Conservation (phyloP, 2,329 filamentous ascomycete species). For the Celoporthe dispersa region DNA sequence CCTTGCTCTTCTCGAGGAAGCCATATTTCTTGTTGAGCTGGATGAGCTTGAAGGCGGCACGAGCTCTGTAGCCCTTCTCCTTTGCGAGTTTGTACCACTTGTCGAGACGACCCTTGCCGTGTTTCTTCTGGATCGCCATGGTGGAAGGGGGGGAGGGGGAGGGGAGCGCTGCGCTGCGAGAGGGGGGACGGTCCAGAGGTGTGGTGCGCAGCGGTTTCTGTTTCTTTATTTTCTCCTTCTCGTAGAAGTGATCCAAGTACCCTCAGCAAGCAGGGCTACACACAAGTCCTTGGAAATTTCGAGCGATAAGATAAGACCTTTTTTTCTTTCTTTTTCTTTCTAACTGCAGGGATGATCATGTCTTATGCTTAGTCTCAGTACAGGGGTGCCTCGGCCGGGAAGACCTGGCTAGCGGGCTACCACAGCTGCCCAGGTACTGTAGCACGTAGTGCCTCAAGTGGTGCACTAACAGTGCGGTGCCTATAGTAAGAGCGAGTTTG, state of each 20-base stretch:
- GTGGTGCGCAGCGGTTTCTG: neutral
- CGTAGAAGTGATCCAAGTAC: neutral
- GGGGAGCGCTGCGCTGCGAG: constrained; percentile 7
- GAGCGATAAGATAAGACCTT: constrained; percentile 12
- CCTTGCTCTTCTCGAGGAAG: constrained; percentile 95
- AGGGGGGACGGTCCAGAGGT: neutral
- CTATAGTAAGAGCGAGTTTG: neutral
- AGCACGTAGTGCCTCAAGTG: neutral
- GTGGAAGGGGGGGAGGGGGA: constrained; percentile 22
- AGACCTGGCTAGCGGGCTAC: neutral
- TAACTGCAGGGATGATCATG: neutral
- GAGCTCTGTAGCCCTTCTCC: constrained; percentile 94
- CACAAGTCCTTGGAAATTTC: constrained; percentile 1
- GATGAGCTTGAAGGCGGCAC: constrained; percentile 97
- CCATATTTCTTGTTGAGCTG: constrained; percentile 99
- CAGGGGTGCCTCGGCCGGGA: neutral
- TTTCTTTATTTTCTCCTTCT: neutral
- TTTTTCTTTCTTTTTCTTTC: neutral
- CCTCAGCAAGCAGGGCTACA: neutral
- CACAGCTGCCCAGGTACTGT: too few relatives aligned
- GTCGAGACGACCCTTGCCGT: constrained; percentile 96
- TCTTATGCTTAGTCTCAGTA: neutral
- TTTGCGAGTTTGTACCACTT: constrained; percentile 99
- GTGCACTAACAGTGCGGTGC: too few relatives aligned
- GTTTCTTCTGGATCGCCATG: constrained; percentile 99